phyloP scores from a whole-genome alignment of 768 basidiomycete genomes.

The Lactarius trivialis region DNA sequence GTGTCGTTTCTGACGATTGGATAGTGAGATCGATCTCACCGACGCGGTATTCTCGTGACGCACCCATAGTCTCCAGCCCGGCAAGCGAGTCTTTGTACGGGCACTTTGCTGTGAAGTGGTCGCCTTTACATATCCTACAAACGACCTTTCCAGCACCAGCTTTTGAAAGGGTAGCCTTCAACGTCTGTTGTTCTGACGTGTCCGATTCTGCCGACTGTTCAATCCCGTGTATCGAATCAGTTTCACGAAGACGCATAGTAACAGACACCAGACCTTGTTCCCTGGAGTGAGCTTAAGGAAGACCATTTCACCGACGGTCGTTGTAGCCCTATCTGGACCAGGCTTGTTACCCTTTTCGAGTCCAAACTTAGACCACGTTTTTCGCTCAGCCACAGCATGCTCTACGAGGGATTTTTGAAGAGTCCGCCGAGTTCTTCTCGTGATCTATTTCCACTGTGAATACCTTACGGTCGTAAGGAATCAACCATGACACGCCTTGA shows the following conservation, averaged over 20 bases:
- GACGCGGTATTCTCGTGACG: slow-evolving; percentile 21
- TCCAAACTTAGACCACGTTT: slow-evolving; percentile 93
- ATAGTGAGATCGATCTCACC: slow-evolving; percentile 7
- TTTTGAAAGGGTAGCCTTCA: slow-evolving; percentile 61
- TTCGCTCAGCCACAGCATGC: slow-evolving; percentile 87
- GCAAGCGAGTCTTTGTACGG: slow-evolving; percentile 94
- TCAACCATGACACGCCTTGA: slow-evolving; percentile 61
- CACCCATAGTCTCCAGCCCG: slow-evolving; percentile 57
- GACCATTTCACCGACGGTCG: slow-evolving; percentile 79
- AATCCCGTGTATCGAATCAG: slow-evolving; percentile 28
- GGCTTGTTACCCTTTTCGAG: slow-evolving; percentile 57
- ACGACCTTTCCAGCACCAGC: slow-evolving; percentile 82
- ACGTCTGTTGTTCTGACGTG: slow-evolving; percentile 52
- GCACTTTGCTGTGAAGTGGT: slow-evolving; percentile 97
- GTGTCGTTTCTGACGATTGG: slow-evolving; percentile 32
- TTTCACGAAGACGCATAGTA: slow-evolving; percentile 47
- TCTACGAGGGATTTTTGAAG: slow-evolving; percentile 91
- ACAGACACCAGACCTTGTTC: slow-evolving; percentile 35
- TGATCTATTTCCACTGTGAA: slow-evolving; percentile 48
- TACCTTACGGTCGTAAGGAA: not conserved
- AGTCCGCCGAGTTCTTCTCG: slow-evolving; percentile 76
- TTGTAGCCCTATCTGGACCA: not conserved
- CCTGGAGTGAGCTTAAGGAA: slow-evolving; percentile 49
- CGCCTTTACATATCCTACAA: slow-evolving; percentile 84
- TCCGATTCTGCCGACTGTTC: slow-evolving; percentile 58